Conservation (phyloP, 495 filamentous ascomycete species). For the Diplogelasinospora grovesii region DNA sequence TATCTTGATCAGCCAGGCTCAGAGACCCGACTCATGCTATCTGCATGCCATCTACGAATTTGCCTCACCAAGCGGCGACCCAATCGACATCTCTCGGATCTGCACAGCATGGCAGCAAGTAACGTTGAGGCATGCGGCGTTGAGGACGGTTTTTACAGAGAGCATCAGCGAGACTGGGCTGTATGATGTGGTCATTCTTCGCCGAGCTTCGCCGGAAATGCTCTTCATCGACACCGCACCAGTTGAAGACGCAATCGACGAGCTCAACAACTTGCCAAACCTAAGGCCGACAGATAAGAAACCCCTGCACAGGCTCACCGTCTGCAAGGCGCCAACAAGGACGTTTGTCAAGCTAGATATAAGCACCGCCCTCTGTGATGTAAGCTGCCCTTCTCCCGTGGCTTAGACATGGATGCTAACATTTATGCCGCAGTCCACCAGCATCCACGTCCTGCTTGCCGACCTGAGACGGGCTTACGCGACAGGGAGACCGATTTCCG, state of each 20-base stretch:
- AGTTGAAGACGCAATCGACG: conserved; percentile 33
- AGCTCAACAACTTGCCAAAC: conserved; percentile 34
- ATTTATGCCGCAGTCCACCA: conserved; percentile 19
- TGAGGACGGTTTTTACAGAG: conserved; percentile 40
- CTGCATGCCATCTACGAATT: conserved; percentile 58
- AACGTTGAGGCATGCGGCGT: conserved; percentile 29
- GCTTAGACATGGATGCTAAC: background rate
- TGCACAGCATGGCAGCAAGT: conserved; percentile 41
- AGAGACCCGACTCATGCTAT: conserved; percentile 52
- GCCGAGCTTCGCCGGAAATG: conserved; percentile 37
- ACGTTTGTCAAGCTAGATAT: conserved; percentile 41
- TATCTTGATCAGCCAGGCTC: conserved; percentile 54
- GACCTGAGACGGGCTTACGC: conserved; percentile 38
- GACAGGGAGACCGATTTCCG: conserved; percentile 21
- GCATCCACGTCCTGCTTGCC: conserved; percentile 35
- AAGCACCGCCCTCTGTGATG: conserved; percentile 40
- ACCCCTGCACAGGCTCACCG: conserved; percentile 39
- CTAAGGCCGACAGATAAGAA: conserved; percentile 28
- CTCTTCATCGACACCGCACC: conserved; percentile 40
- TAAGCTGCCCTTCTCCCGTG: background rate
- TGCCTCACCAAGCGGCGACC: conserved; percentile 28
- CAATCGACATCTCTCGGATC: conserved; percentile 35
- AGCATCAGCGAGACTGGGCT: conserved; percentile 34
- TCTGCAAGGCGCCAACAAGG: conserved; percentile 36
- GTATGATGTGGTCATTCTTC: conserved; percentile 37